These are phyloP conservation scores for Hypericum androsaemum DNA, from an alignment of 345 rosid genomes.

Conservation along the genomic window DNA sequence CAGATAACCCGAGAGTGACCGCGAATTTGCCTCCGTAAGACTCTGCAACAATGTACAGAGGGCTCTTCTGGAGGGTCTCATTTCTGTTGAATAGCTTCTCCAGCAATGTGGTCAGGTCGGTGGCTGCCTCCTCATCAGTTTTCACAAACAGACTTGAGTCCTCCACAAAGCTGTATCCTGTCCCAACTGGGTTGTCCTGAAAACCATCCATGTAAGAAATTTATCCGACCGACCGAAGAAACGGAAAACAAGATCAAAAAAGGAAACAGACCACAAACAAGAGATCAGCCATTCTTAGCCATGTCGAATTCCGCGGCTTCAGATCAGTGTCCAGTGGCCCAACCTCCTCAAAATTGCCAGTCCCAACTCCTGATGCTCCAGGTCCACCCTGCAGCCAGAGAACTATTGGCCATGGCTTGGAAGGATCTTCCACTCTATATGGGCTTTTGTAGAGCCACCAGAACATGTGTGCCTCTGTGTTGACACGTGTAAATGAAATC, in stretches of 20 bases:
- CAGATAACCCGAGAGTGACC: slow-evolving; percentile 60
- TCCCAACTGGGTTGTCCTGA: slow-evolving; percentile 83
- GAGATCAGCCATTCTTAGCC: slow-evolving; percentile 72
- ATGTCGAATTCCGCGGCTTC: slow-evolving; percentile 64
- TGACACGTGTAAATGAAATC: slow-evolving; percentile 10
- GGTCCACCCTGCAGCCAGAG: slow-evolving; percentile 99
- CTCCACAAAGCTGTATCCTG: slow-evolving; percentile 72
- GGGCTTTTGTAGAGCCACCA: slow-evolving; percentile 94
- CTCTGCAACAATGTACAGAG: slow-evolving; percentile 71
- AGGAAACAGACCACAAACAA: slow-evolving; percentile 46
- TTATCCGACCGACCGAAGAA: no score
- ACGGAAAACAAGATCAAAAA: background rate
- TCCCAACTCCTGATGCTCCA: slow-evolving; percentile 73
- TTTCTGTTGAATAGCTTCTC: slow-evolving; percentile 38
- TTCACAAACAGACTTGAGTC: slow-evolving; percentile 42
- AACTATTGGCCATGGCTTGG: slow-evolving; percentile 88
- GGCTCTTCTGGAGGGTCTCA: slow-evolving; percentile 42
- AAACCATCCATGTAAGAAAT: no score
- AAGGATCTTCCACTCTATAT: slow-evolving; percentile 58
- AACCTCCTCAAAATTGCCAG: slow-evolving; percentile 66
- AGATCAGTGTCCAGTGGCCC: slow-evolving; percentile 55
- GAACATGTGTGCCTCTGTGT: slow-evolving; percentile 84
- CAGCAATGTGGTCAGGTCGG: slow-evolving; percentile 57
- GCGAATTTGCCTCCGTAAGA: slow-evolving; percentile 93
- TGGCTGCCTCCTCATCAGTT: slow-evolving; percentile 76